Conservation (phyloP, 2,329 filamentous ascomycete species). For the Trichocomaceae sp. region DNA sequence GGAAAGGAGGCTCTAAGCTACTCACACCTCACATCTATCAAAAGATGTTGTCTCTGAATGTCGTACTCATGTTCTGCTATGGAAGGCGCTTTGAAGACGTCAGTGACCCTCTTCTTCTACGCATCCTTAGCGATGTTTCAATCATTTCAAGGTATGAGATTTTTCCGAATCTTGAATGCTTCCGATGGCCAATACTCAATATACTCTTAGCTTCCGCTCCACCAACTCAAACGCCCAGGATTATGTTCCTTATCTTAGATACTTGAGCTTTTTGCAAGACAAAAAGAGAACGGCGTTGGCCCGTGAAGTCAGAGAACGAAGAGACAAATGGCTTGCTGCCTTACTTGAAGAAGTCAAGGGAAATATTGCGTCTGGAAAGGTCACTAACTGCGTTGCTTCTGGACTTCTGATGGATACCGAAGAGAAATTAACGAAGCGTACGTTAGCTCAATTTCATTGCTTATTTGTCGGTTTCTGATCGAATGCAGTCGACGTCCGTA, state of each 20-base stretch:
- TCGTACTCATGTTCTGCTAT: slow-evolving; percentile 14
- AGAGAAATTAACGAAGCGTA: not conserved
- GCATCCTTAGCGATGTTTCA: not conserved
- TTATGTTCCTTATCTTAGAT: not conserved
- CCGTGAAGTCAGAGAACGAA: not conserved
- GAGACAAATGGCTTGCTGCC: slow-evolving; percentile 1
- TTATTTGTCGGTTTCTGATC: not conserved
- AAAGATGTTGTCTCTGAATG: slow-evolving; percentile 9
- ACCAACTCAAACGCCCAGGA: slow-evolving; percentile 3
- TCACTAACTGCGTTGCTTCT: not conserved
- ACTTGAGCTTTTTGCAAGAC: not conserved
- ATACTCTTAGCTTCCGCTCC: not conserved
- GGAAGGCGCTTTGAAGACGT: slow-evolving; percentile 5
- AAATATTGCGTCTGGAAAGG: not conserved
- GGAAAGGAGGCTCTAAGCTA: slow-evolving; percentile 1
- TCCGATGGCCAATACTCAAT: not conserved
- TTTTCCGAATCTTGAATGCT: not conserved
- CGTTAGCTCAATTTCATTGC: not conserved
- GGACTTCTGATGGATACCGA: slow-evolving; percentile 1
- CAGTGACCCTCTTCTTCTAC: not conserved
- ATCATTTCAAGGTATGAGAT: not conserved
- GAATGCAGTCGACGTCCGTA: slow-evolving; percentile 15
- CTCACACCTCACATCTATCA: slow-evolving; percentile 11
- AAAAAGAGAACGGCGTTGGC: not conserved
- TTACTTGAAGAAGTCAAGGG: not conserved